Evolutionary conservation across 129 eudicot species (phyloP).

Genomic region (Artemisia tridentata): DNA sequence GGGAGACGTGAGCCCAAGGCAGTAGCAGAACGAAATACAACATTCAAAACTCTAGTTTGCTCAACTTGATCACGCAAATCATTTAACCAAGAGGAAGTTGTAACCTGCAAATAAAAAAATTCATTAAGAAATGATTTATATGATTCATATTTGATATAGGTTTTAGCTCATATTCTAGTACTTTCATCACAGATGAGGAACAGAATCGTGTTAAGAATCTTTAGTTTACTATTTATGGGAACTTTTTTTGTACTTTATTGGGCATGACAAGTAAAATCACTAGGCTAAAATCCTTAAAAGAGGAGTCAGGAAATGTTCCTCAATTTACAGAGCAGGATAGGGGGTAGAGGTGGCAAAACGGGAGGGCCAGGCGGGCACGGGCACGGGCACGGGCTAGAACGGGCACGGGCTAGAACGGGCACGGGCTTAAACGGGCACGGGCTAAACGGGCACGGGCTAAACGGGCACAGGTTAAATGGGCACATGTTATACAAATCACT

Average conservation of each 20-base stretch:
- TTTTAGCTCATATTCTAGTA: neutral
- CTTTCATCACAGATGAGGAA: neutral
- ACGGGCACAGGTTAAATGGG: too few relatives aligned
- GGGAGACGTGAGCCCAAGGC: conserved; percentile 94
- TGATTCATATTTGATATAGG: neutral
- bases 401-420: too few relatives aligned
- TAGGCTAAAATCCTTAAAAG: neutral
- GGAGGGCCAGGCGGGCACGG: too few relatives aligned
- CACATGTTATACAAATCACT: too few relatives aligned
- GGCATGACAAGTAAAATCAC: neutral
- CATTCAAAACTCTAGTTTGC: conserved; percentile 75
- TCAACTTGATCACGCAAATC: conserved; percentile 99
- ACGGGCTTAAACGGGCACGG: too few relatives aligned
- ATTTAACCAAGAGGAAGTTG: conserved; percentile 91
- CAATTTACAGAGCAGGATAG: conserved; percentile 2
- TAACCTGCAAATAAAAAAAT: conserved; percentile 57
- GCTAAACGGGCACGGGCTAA: too few relatives aligned
- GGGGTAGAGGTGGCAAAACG: too few relatives aligned
- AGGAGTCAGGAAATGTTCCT: neutral
- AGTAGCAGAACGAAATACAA: conserved; percentile 90
- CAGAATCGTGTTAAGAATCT: neutral
- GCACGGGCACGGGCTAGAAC: too few relatives aligned
- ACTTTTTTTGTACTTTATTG: neutral
- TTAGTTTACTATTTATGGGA: neutral
- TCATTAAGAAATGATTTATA: neutral